Percentiles rank a stretch among this genome's conserved stretches.
These are phyloP conservation scores for Epichloe gansuensis DNA, from an alignment of 2,329 filamentous ascomycete species.

Conservation along the genomic window DNA sequence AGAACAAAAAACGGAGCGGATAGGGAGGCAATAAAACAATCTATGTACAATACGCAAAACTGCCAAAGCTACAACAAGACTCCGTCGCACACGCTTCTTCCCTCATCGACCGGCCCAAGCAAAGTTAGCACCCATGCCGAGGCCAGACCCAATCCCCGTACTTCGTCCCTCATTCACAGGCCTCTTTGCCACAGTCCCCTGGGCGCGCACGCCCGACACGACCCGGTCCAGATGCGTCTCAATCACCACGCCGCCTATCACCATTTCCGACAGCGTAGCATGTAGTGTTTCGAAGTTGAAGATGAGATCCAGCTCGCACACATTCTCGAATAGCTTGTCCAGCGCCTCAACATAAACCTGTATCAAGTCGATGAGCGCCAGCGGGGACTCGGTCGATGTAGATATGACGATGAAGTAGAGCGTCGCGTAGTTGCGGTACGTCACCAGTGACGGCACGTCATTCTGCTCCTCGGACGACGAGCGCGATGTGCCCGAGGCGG, in stretches of 20 bases:
- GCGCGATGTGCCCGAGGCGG: slow-evolving; percentile 47
- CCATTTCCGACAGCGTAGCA: slow-evolving; percentile 82
- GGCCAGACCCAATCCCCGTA: slow-evolving; percentile 32
- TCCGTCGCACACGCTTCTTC: background rate
- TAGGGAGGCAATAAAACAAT: background rate
- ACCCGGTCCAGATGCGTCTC: slow-evolving; percentile 86
- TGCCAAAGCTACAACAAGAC: background rate
- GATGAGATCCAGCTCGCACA: slow-evolving; percentile 95
- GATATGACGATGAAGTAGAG: slow-evolving; percentile 98
- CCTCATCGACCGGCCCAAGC: slow-evolving; percentile 34
- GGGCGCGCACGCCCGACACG: slow-evolving; percentile 66
- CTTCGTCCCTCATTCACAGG: slow-evolving; percentile 57
- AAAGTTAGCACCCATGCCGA: slow-evolving; percentile 46
- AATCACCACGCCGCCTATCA: slow-evolving; percentile 86
- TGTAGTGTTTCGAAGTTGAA: slow-evolving; percentile 98
- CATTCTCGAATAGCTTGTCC: slow-evolving; percentile 92
- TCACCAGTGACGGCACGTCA: slow-evolving; percentile 88
- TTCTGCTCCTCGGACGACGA: slow-evolving; percentile 59
- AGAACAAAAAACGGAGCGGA: background rate
- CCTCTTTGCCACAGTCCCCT: slow-evolving; percentile 65
- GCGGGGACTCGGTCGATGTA: slow-evolving; percentile 87
- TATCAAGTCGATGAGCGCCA: slow-evolving; percentile 90
- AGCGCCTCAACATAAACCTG: slow-evolving; percentile 96
- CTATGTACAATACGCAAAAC: background rate
- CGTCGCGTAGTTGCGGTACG: slow-evolving; percentile 95